Evolutionary conservation across 1,284 basidiomycete species (phyloP).

Genomic region (Ganoderma meredithae): DNA sequence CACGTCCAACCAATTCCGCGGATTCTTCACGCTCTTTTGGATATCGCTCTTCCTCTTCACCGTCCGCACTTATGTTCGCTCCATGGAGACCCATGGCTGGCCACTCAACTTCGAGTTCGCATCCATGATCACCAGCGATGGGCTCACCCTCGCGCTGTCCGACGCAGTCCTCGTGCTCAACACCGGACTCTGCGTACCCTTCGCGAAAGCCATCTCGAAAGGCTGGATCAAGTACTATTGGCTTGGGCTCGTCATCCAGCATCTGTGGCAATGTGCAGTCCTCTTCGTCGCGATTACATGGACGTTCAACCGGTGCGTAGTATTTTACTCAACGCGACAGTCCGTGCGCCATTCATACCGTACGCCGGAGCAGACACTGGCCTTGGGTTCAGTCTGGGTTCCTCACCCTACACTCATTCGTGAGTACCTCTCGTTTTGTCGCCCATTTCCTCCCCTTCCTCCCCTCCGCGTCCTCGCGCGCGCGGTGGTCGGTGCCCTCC

Average conservation of each 20-base stretch:
- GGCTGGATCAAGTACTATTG: conserved; percentile 85
- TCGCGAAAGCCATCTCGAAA: conserved; percentile 78
- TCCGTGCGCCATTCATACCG: background rate
- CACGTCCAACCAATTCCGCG: conserved; percentile 87
- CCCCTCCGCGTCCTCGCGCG: background rate
- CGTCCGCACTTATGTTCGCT: conserved; percentile 78
- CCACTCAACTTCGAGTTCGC: conserved; percentile 87
- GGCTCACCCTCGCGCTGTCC: conserved; percentile 81
- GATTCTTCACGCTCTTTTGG: conserved; percentile 95
- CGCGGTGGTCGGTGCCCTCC: background rate
- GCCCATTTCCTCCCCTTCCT: background rate
- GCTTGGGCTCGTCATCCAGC: conserved; percentile 80
- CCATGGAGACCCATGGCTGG: conserved; percentile 80
- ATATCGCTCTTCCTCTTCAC: conserved; percentile 85
- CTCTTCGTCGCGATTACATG: conserved; percentile 79
- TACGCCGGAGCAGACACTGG: conserved; percentile 74
- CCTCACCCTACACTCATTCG: conserved; percentile 89
- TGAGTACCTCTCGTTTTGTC: conserved; percentile 41
- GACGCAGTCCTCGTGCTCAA: conserved; percentile 84
- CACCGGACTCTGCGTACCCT: conserved; percentile 85
- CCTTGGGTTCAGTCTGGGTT: conserved; percentile 99
- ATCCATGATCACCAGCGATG: conserved; percentile 89
- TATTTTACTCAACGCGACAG: background rate
- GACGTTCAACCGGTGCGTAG: conserved; percentile 78
- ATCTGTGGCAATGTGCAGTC: conserved; percentile 76